A percentile compares a stretch with the other conserved stretches of the same genome.
Evolutionary conservation across 1,139 yeast species (phyloP).

Genomic region (Pichia sp.): DNA sequence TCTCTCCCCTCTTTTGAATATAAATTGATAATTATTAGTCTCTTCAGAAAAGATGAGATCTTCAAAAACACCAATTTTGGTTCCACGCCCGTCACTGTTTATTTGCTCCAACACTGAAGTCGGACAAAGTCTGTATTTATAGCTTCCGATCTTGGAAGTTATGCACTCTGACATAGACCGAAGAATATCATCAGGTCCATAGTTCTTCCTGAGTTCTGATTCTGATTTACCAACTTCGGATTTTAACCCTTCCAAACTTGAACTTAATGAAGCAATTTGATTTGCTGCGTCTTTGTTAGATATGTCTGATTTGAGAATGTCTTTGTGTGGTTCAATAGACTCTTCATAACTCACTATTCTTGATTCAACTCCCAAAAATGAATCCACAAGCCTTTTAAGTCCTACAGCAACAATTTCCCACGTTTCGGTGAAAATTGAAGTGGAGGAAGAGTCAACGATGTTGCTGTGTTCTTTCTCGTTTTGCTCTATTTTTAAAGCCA

Average conservation of each 20-base stretch:
- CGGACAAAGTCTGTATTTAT: constrained; percentile 62
- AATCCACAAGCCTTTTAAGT: constrained; percentile 12
- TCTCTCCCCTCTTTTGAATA: constrained; percentile 62
- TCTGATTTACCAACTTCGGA: constrained; percentile 25
- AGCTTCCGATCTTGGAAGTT: constrained; percentile 55
- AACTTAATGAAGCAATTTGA: constrained; percentile 13
- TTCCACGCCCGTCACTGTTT: constrained; percentile 43
- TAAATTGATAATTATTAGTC: constrained; percentile 35
- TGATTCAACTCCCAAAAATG: constrained; percentile 19
- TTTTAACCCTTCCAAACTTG: constrained; percentile 21
- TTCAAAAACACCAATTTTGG: constrained; percentile 53
- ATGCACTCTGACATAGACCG: constrained; percentile 53
- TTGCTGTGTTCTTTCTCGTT: not conserved
- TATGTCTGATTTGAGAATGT: not conserved
- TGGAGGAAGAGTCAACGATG: not conserved
- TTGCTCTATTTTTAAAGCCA: not conserved
- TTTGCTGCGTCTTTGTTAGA: constrained; percentile 10
- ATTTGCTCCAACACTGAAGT: constrained; percentile 55
- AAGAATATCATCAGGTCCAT: constrained; percentile 63
- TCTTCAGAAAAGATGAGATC: constrained; percentile 31
- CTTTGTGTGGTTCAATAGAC: not conserved
- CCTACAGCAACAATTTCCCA: not conserved
- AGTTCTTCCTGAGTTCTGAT: constrained; percentile 33
- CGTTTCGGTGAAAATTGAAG: not conserved
- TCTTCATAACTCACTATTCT: not conserved